Conservation (phyloP, 768 basidiomycete species). For the Trametes gibbosa region DNA sequence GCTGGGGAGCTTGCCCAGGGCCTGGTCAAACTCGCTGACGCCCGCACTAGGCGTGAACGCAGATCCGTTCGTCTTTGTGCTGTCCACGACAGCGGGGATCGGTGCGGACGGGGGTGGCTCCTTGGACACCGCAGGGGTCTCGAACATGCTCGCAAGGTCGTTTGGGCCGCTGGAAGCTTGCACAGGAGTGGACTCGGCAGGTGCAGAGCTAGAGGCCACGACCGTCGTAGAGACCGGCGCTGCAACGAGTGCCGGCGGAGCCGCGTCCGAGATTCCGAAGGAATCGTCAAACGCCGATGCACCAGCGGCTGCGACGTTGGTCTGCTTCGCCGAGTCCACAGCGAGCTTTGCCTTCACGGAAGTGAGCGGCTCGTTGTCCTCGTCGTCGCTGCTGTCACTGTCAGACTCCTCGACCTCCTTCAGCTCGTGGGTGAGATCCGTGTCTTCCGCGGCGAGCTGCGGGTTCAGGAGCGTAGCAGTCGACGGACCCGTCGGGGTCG, state of each 20-base stretch:
- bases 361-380: constrained; percentile 32
- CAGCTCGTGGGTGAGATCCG: constrained; percentile 51
- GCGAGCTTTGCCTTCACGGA: constrained; percentile 23
- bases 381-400: constrained; percentile 43
- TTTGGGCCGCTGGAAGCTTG: constrained; percentile 25
- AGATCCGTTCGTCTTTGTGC: constrained; percentile 17
- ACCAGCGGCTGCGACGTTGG: constrained; percentile 19
- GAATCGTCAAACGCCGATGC: constrained; percentile 54
- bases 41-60: constrained; percentile 25
- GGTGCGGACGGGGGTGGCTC: constrained; percentile 15
- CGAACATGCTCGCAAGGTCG: constrained; percentile 18
- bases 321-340: background rate
- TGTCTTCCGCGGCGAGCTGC: constrained; percentile 33
- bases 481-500: constrained; percentile 12
- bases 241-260: background rate
- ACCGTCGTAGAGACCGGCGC: background rate
- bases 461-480: background rate
- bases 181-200: constrained; percentile 20
- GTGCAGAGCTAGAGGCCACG: constrained; percentile 16
- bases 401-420: constrained; percentile 57
- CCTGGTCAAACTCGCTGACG: constrained; percentile 72
- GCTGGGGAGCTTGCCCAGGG: constrained; percentile 51
- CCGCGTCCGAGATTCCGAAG: constrained; percentile 39
- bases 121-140: constrained; percentile 5
- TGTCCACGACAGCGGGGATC: constrained; percentile 13